Conservation (phyloP, 106 monocot species). For the Phalaenopsis aphrodite region DNA sequence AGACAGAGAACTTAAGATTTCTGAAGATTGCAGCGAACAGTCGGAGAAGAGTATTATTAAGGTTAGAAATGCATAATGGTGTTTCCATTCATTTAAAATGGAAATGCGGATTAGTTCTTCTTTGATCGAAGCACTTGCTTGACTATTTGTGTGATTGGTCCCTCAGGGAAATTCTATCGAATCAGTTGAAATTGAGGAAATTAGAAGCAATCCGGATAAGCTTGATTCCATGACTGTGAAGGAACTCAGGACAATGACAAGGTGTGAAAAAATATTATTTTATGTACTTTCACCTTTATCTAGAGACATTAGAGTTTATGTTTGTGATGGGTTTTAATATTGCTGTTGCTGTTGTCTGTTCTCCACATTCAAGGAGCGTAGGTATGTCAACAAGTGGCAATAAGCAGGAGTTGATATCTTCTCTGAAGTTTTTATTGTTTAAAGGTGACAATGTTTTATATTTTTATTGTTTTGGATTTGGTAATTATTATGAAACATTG, state of each 20-base stretch:
- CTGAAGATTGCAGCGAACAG: conserved; percentile 3
- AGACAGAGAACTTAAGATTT: conserved; percentile 14
- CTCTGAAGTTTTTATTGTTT: conserved; percentile 29
- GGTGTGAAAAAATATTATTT: conserved; percentile 19
- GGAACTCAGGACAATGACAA: conserved; percentile 58
- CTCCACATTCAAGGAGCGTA: conserved; percentile 27
- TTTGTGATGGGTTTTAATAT: neutral
- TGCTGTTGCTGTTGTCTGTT: conserved; percentile 2
- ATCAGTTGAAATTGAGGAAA: conserved; percentile 23
- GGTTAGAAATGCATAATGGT: conserved; percentile 8
- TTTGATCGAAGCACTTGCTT: too few relatives aligned
- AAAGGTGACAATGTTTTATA: conserved; percentile 24
- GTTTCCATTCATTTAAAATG: conserved; percentile 8
- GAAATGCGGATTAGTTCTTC: neutral
- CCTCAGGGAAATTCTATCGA: conserved; percentile 22
- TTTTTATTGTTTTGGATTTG: neutral
- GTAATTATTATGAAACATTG: neutral
- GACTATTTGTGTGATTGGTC: neutral
- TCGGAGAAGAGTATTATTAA: conserved; percentile 14
- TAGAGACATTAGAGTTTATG: neutral
- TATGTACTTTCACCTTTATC: neutral
- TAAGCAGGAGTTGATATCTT: conserved; percentile 66
- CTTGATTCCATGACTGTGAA: conserved; percentile 64
- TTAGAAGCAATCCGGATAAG: conserved; percentile 32
- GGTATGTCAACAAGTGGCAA: conserved; percentile 55